Evolutionary conservation across 371 early-diverging fungal species (phyloP), one percentile per base, ranked within the genome.

Genomic region (Circinella umbellata): DNA sequence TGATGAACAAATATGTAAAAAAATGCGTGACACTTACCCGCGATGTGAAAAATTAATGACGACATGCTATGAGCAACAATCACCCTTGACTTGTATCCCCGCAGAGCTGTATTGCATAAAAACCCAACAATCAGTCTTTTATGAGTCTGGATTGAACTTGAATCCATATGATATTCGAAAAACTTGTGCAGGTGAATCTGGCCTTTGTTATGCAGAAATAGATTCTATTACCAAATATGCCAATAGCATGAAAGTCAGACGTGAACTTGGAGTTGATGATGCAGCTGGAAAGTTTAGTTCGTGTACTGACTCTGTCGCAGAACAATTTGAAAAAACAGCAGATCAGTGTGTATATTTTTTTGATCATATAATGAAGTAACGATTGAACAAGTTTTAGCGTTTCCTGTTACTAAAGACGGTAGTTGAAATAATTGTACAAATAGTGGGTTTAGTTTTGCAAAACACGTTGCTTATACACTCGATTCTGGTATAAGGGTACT

Each of bases 151-250:
- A 27, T 27, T 27, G 27, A 27, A 27, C 2, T 54, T 76, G 42
- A 74, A 77, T 27, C 69, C 69, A 11, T 93, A 93, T 68, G 94
- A 94, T 68, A 90, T 94, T 39, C 88, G 94, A 47, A 81, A 77
- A 34, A 80, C 83, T 20, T 93, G 94, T 68, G 85, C 89, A 64
- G 93, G 74, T 4, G 64, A 77, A 42, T 66, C 74, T 53, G 74
- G 73, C 60, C 85, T 94, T 13, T 96, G 96, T 86, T 96, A 95
- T 76, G 85, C 88, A 4, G 89, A 93, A 57, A 77, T 96, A 61
- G 80, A 75, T 34, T 91, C 87, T 69, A 92, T 96, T 61, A 91
- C 89, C 63, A 71, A 70, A 0, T 93, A 83, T 71, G 80, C 94
- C 64, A 96, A 96, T 86, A 79, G 51, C 6, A 85, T 87, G 4